Evolutionary conservation across 2,329 filamentous ascomycete genomes (phyloP), one percentile per base, ranked within the genome.

Genomic region (Colletotrichum sp.): DNA sequence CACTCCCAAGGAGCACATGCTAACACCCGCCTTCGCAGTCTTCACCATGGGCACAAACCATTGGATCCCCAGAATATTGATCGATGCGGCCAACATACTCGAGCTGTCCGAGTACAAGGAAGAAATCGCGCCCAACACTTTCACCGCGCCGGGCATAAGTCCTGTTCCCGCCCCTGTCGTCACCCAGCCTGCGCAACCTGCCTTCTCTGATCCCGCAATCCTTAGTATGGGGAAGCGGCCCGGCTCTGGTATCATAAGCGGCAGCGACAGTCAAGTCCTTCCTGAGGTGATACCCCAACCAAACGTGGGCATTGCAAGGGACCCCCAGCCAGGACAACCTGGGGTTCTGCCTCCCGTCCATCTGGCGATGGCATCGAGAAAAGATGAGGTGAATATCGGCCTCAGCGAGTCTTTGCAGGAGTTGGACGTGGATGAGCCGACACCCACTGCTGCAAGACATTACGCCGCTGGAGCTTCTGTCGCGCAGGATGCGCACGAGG

Each of bases 161-260:
- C 71, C 80, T 72, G 69, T 79, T 57, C 73, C 81, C 26, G 79
- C 81, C 16, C 78, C 83, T 18, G 69, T 78, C 7, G 72, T 82
- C 26, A 73, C 81, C 67, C 83, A 80, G 48, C 79, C 80, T 60
- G 75, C 79, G 68, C 83, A 86, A 77, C 79, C 86, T 34, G 80
- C 87, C 1, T 95, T 97, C 80, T 89, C 93, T n/a, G 95, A 98
- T 80, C 95, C 95, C 13, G 95, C 95, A 5, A 98, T 98, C 71
- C 82, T 98, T 61, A 96, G 94, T 81, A 90, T 95, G 66, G 87
- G 87, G 26, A 86, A 86, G 63, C 85, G 84, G 6, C 85, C 88
- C 2, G 82, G 78, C 30, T 80, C 81, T 0, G 80, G 73, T 16
- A 79, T 82, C 13, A 79, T 79, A 3, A 80, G 69, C 36, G 69